These are phyloP conservation scores for Leucosporidium creatinivorum DNA, from an alignment of 768 basidiomycete species.

Conservation along the genomic window DNA sequence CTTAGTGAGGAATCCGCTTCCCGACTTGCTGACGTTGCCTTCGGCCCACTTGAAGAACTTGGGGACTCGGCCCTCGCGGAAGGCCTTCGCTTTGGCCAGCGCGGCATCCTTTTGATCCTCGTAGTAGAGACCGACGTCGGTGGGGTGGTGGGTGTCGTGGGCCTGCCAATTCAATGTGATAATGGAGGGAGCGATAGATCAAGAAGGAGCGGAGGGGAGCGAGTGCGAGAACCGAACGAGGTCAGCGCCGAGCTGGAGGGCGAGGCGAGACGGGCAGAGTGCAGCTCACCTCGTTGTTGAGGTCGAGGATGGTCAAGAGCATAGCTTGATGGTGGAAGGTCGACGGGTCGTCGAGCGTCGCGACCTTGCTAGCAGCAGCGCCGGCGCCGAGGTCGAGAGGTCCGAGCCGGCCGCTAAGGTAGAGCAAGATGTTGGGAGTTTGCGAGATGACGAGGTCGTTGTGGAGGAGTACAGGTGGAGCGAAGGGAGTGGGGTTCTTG, in stretches of 20 bases:
- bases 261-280: not conserved
- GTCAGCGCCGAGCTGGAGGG: not conserved
- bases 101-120: slow-evolving; percentile 48
- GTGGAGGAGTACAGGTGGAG: slow-evolving; percentile 45
- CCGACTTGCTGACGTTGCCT: slow-evolving; percentile 37
- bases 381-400: slow-evolving; percentile 15
- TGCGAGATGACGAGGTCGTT: slow-evolving; percentile 28
- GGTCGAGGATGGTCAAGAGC: slow-evolving; percentile 37
- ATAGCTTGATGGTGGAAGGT: slow-evolving; percentile 22
- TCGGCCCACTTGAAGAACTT: slow-evolving; percentile 47
- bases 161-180: slow-evolving; percentile 35
- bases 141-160: slow-evolving; percentile 42
- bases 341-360: slow-evolving; percentile 1
- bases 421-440: slow-evolving; percentile 36
- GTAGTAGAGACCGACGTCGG: slow-evolving; percentile 40
- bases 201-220: slow-evolving; percentile 18
- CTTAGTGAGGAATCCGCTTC: slow-evolving; percentile 38
- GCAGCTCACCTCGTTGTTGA: slow-evolving; percentile 40
- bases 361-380: slow-evolving; percentile 2
- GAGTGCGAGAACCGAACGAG: not conserved
- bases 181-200: slow-evolving; percentile 39
- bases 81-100: slow-evolving; percentile 40
- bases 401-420: slow-evolving; percentile 24
- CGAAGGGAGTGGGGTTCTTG: slow-evolving; percentile 41
- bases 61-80: slow-evolving; percentile 44